Conservation (phyloP, 2,329 filamentous ascomycete species). For the Claviceps quebecensis region DNA sequence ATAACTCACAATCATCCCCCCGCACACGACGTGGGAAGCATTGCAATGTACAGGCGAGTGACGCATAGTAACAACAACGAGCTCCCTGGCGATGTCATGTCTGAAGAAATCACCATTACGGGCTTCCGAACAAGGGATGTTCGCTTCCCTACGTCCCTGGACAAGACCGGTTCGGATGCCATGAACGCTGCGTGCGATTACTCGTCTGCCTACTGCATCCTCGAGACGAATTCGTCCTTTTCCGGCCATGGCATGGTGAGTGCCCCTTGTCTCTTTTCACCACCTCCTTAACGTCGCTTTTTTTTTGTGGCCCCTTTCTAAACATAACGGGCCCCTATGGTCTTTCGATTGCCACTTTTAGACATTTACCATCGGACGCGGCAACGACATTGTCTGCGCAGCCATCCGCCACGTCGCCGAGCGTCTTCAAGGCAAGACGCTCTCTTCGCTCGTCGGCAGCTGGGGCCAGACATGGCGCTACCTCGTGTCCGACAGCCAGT, state of each 20-base stretch:
- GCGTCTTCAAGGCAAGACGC: constrained; percentile 59
- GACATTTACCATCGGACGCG: constrained; percentile 75
- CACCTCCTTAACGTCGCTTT: background rate
- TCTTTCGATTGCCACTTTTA: constrained; percentile 12
- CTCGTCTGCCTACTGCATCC: constrained; percentile 85
- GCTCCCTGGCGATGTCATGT: background rate
- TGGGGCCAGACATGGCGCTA: constrained; percentile 86
- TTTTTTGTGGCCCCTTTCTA: background rate
- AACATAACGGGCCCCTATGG: background rate
- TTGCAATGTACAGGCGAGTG: too few species aligned
- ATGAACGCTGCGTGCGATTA: constrained; percentile 95
- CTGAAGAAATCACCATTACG: constrained; percentile 51
- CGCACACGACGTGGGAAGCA: too few species aligned
- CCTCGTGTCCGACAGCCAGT: constrained; percentile 79
- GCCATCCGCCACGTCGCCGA: constrained; percentile 69
- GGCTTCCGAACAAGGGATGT: constrained; percentile 60
- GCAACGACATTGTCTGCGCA: constrained; percentile 82
- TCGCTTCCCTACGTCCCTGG: constrained; percentile 78
- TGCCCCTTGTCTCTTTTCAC: background rate
- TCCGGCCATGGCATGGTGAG: constrained; percentile 66
- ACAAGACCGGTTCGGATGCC: constrained; percentile 91
- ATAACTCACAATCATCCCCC: too few species aligned
- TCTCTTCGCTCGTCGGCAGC: constrained; percentile 62
- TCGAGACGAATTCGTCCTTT: constrained; percentile 61
- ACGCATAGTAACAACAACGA: background rate